A percentile compares a stretch with the other conserved stretches of the same genome.
These are phyloP conservation scores for Celoporthe dispersa DNA, from an alignment of 2,329 filamentous ascomycete species.

Conservation along the genomic window DNA sequence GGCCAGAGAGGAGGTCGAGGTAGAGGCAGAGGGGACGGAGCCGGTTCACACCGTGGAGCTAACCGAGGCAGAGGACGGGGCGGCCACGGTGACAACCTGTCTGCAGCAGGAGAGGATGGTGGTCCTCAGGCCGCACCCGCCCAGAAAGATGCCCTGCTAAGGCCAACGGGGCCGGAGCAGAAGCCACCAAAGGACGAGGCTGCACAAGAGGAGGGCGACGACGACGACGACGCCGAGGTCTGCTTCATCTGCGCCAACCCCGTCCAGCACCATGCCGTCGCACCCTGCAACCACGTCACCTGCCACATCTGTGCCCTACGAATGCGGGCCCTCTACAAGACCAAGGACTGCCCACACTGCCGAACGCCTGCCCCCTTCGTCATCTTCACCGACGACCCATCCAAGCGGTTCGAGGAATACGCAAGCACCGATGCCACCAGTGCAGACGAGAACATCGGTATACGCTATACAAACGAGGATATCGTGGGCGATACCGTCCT, in stretches of 20 bases:
- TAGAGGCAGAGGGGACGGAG: conserved; percentile 41
- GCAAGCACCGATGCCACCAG: conserved; percentile 72
- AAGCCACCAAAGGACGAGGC: conserved; percentile 21
- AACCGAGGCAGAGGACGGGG: conserved; percentile 41
- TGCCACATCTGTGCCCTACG: conserved; percentile 95
- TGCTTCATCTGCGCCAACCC: conserved; percentile 98
- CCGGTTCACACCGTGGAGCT: conserved; percentile 42
- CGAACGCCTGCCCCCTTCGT: conserved; percentile 79
- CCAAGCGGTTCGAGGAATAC: conserved; percentile 88
- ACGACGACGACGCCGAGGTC: conserved; percentile 67
- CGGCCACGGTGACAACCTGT: conserved; percentile 28
- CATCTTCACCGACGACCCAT: conserved; percentile 85
- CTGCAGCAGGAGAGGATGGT: conserved; percentile 17
- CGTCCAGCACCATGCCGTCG: conserved; percentile 83
- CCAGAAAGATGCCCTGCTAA: conserved; percentile 24
- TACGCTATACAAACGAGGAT: conserved; percentile 85
- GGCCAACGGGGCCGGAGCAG: not conserved
- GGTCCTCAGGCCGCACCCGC: conserved; percentile 22
- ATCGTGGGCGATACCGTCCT: conserved; percentile 91
- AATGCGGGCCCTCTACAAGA: conserved; percentile 93
- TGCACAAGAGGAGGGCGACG: conserved; percentile 36
- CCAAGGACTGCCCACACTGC: conserved; percentile 95
- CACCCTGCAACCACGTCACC: conserved; percentile 94
- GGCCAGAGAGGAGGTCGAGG: conserved; percentile 49
- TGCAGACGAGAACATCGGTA: conserved; percentile 83